Percentiles rank a stretch among this genome's conserved stretches.
Evolutionary conservation across 23 red algal genomes (phyloP).

Genomic region (Cyanidioschyzon merolae): DNA sequence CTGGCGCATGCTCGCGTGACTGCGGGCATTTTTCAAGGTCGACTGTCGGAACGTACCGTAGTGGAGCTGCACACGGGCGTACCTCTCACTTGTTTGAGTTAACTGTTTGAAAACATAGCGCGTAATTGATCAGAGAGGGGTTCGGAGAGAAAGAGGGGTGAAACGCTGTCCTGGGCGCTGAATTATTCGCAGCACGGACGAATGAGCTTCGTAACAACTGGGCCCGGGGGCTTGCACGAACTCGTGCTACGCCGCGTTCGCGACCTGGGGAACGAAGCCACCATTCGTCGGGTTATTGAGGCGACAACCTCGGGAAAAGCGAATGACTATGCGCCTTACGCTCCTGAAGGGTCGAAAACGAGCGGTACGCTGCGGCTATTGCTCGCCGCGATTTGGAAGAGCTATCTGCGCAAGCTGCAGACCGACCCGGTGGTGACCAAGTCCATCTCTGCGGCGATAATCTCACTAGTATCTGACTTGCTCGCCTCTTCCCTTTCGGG

Average conservation of each 20-base stretch:
- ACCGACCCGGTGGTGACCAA: constrained; percentile 38
- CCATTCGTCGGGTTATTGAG: neutral
- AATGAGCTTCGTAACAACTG: neutral
- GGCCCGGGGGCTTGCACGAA: neutral
- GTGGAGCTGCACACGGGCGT: too few species aligned
- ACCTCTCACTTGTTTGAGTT: too few species aligned
- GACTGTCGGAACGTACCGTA: too few species aligned
- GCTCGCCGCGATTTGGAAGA: constrained; percentile 12
- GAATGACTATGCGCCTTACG: neutral
- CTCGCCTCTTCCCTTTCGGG: constrained; percentile 39
- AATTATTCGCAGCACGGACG: neutral
- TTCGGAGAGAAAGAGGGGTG: neutral
- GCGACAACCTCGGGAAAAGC: neutral
- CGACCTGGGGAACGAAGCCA: neutral
- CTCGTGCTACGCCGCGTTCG: neutral
- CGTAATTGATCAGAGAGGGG: neutral
- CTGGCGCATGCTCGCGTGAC: too few species aligned
- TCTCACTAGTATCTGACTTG: constrained; percentile 45
- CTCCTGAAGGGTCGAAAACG: neutral
- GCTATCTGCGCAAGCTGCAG: constrained; percentile 27
- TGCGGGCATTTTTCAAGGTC: too few species aligned
- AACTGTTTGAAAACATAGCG: too few species aligned
- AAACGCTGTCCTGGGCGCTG: neutral
- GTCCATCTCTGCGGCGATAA: constrained; percentile 63
- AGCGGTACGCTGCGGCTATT: neutral